These are phyloP conservation scores for Cocos nucifera DNA, from an alignment of 176 grass and related monocot species.

Conservation along the genomic window DNA sequence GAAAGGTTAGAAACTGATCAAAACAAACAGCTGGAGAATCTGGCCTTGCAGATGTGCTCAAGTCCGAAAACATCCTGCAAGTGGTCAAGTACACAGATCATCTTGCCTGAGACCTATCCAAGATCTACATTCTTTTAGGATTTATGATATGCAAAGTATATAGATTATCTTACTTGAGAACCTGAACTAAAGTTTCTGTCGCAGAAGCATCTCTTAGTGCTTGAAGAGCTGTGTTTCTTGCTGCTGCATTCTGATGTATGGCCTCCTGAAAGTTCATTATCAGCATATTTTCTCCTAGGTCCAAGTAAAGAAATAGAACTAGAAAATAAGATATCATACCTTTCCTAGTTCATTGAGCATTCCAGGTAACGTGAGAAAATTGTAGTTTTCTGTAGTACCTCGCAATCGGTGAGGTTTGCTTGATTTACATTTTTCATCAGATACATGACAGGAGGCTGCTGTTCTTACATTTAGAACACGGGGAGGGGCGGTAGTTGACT, in stretches of 20 bases:
- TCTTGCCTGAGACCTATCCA: no score
- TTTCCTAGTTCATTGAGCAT: slow-evolving; percentile 67
- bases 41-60: slow-evolving; percentile 49
- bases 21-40: slow-evolving; percentile 59
- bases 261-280: slow-evolving; percentile 41
- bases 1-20: slow-evolving; percentile 72
- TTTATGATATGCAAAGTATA: no score
- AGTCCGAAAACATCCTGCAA: slow-evolving; percentile 63
- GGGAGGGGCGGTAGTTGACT: slow-evolving; percentile 20
- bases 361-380: slow-evolving; percentile 36
- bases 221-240: slow-evolving; percentile 73
- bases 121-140: no score
- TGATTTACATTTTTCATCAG: slow-evolving; percentile 26
- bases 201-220: slow-evolving; percentile 72
- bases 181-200: slow-evolving; percentile 52
- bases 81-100: background rate
- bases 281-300: no score
- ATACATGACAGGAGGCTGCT: slow-evolving; percentile 18
- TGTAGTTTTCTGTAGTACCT: slow-evolving; percentile 11
- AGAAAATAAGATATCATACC: slow-evolving; percentile 20
- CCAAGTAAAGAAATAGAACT: no score
- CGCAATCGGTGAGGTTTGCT: slow-evolving; percentile 23
- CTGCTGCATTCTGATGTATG: slow-evolving; percentile 54
- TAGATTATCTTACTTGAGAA: slow-evolving; percentile 51
- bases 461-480: slow-evolving; percentile 20